Evolutionary conservation across 2,329 filamentous ascomycete genomes (phyloP).

Genomic region (Aspergillus ochraceoroseus): DNA sequence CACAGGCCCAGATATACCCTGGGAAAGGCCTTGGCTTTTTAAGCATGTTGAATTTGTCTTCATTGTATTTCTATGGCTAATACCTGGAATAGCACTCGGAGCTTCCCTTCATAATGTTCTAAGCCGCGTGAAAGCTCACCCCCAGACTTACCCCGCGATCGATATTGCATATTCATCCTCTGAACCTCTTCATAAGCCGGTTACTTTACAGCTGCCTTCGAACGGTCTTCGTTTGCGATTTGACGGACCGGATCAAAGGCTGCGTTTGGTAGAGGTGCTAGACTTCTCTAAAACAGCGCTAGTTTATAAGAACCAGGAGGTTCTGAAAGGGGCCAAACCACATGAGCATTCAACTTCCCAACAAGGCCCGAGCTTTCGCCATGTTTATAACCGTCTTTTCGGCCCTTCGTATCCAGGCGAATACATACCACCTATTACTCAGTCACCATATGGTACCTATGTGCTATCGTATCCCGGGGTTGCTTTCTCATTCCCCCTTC

Average conservation of each 20-base stretch:
- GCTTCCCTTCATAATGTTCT: slow-evolving; percentile 87
- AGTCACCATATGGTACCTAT: slow-evolving; percentile 65
- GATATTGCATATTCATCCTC: slow-evolving; percentile 75
- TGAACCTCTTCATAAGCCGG: slow-evolving; percentile 67
- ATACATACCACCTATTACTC: slow-evolving; percentile 64
- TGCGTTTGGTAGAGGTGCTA: slow-evolving; percentile 83
- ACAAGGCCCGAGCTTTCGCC: slow-evolving; percentile 70
- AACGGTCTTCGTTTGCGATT: slow-evolving; percentile 90
- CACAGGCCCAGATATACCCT: slow-evolving; percentile 59
- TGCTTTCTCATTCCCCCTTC: slow-evolving; percentile 82
- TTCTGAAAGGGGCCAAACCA: slow-evolving; percentile 56
- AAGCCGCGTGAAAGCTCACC: slow-evolving; percentile 81
- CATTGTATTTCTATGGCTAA: slow-evolving; percentile 23
- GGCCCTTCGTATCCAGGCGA: slow-evolving; percentile 93
- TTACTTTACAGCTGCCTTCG: slow-evolving; percentile 68
- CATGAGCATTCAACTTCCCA: slow-evolving; percentile 33
- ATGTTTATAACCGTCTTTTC: slow-evolving; percentile 89
- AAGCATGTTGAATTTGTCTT: slow-evolving; percentile 34
- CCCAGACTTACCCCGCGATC: slow-evolving; percentile 73
- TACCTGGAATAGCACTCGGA: slow-evolving; percentile 62
- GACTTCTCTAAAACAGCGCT: slow-evolving; percentile 84
- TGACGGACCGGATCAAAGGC: slow-evolving; percentile 84
- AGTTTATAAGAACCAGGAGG: slow-evolving; percentile 73
- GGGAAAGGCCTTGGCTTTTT: slow-evolving; percentile 63
- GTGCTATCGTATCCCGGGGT: slow-evolving; percentile 92